Base-by-base conservation (phyloP, 768 basidiomycete genomes). In the Boletellus sp. region DNA sequence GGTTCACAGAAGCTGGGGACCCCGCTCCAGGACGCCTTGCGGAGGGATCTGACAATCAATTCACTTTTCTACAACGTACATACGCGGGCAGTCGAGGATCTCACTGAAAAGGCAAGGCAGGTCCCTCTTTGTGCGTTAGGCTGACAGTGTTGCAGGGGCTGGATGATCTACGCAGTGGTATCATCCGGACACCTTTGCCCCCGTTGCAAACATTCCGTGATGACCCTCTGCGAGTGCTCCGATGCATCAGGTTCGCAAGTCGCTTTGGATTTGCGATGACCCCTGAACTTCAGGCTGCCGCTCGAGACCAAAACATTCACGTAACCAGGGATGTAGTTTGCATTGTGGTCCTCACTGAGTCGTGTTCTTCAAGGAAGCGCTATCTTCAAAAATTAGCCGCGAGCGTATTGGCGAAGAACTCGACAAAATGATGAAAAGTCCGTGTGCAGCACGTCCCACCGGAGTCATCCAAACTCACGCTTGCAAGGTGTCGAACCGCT, bases 21-120 rank as follows among this genome's bases (percentile, higher is more conserved):
- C 3, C 94, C 95, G 0, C 62, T 88, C 13, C 79, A 98, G 71
- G 96, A 99, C 65, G 94, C 96, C 2, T 66, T 88, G 42, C 76
- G 96, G 45, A 76, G 96, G 60, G 96, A 99, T 66, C 81, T 88
- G 24, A 98, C 96, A 1, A 96, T 99, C 67, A 99, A 99, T 63
- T 75, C 95, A 0, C 73, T 99, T 7, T 98, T 98, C 71, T 98
- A 94, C 72, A 98, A 99, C 56, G 80, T 99, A 1, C 93, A 96
- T 60, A 84, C 86, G 1, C 79, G 83, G 13, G 57, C 71, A 3
- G 85, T 99, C 3, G 96, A 99, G 63, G 96, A 99, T 64, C 78
- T 78, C 59, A 95, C 93, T 1, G 78, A 76, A 58, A 86, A 84
- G 78, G 91, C 86, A 62, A 26, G 32, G 3, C 26, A 6, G 26